Conservation (phyloP, 192 early-diverging fungal genomes). For the Geranomyces michiganensis region DNA sequence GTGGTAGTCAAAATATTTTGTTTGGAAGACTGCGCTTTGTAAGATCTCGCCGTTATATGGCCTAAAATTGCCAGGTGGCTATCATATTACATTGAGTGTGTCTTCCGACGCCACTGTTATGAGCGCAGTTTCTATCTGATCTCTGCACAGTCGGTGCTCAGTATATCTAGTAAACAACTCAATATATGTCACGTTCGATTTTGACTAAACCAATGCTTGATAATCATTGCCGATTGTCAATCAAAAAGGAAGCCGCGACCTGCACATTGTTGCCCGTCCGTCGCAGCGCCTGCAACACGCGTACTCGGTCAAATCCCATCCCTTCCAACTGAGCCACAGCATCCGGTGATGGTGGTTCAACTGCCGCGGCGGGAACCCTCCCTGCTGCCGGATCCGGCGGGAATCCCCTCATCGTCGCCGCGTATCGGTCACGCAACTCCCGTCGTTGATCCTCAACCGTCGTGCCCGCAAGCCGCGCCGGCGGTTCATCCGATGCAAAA, state of each 20-base stretch:
- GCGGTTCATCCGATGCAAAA: slow-evolving; percentile 1
- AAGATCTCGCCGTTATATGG: too few species aligned
- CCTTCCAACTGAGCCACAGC: slow-evolving; percentile 24
- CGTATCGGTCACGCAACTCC: slow-evolving; percentile 15
- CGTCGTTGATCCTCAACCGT: slow-evolving; percentile 22
- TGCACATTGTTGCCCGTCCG: slow-evolving; percentile 22
- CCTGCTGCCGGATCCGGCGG: background rate
- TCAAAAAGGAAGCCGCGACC: slow-evolving; percentile 22
- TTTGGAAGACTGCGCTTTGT: too few species aligned
- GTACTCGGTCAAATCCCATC: slow-evolving; percentile 32
- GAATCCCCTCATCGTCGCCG: background rate
- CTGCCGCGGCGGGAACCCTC: background rate
- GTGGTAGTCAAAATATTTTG: too few species aligned
- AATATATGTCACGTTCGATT: too few species aligned
- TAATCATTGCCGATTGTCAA: slow-evolving; percentile 6
- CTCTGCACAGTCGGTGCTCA: too few species aligned
- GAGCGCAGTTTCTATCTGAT: too few species aligned
- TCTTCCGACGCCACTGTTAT: too few species aligned
- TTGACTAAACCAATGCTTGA: too few species aligned
- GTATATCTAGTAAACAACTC: too few species aligned
- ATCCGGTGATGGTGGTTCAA: slow-evolving; percentile 20
- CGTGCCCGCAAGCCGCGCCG: slow-evolving; percentile 2
- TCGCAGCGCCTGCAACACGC: slow-evolving; percentile 25
- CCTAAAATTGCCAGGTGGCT: too few species aligned
- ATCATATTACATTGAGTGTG: too few species aligned